phyloP scores from a whole-genome alignment of 2,329 filamentous ascomycete genomes.

The Xylaria sp. region DNA sequence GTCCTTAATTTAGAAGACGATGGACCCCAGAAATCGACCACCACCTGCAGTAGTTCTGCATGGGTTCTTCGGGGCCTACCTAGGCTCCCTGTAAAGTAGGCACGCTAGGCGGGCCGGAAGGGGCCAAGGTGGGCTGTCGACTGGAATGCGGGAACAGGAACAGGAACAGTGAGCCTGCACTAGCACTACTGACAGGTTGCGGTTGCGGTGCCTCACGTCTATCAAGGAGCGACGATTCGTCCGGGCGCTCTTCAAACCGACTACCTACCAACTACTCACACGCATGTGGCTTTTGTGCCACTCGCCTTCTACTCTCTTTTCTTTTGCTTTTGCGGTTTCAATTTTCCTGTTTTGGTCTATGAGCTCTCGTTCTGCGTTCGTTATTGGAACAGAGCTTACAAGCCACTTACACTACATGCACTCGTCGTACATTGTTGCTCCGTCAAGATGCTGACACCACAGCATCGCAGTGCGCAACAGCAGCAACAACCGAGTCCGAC shows the following conservation, averaged over 20 bases:
- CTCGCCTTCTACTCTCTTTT: conserved; percentile 13
- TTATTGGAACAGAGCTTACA: conserved; percentile 17
- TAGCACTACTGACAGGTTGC: background rate
- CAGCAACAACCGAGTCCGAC: conserved; percentile 46
- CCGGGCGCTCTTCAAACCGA: background rate
- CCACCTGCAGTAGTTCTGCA: conserved; percentile 38
- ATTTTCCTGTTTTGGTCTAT: conserved; percentile 2
- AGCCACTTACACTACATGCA: conserved; percentile 16
- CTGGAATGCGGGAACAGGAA: conserved; percentile 10
- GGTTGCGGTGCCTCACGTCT: background rate
- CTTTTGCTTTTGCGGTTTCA: background rate
- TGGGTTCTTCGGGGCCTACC: conserved; percentile 4
- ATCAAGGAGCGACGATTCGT: conserved; percentile 1
- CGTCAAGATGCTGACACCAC: conserved; percentile 45
- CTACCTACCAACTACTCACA: background rate
- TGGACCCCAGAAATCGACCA: conserved; percentile 31
- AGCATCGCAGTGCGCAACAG: conserved; percentile 36
- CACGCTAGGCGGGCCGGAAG: background rate
- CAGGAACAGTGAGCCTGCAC: background rate
- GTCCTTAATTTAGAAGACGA: conserved; percentile 40
- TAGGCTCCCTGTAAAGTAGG: too few species aligned
- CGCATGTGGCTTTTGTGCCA: conserved; percentile 11
- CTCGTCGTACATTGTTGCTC: conserved; percentile 9
- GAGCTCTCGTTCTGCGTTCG: conserved; percentile 14
- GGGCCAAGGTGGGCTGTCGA: conserved; percentile 8